Evolutionary conservation across 768 basidiomycete genomes (phyloP).

Genomic region (Coprinopsis sp.): DNA sequence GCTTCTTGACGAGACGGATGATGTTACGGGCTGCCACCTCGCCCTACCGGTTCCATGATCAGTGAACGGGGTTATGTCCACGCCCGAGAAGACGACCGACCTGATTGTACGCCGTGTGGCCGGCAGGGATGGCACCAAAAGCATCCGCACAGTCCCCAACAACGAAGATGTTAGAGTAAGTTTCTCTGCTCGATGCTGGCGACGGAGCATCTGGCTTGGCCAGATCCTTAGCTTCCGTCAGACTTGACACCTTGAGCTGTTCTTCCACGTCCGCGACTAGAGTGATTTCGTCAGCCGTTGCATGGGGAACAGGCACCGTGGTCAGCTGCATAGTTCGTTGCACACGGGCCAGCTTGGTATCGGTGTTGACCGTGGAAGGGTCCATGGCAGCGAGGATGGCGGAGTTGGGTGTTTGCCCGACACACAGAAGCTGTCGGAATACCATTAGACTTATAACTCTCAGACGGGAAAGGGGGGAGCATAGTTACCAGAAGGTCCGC

Average conservation of each 20-base stretch:
- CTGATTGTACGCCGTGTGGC: slow-evolving; percentile 52
- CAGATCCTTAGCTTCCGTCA: slow-evolving; percentile 8
- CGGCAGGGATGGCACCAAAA: slow-evolving; percentile 59
- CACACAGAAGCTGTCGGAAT: slow-evolving; percentile 46
- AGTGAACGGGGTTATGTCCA: neutral
- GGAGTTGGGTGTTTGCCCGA: slow-evolving; percentile 58
- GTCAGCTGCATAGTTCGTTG: slow-evolving; percentile 49
- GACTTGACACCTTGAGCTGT: slow-evolving; percentile 17
- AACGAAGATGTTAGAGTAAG: slow-evolving; percentile 54
- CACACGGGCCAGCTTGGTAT: slow-evolving; percentile 40
- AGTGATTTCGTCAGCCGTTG: neutral
- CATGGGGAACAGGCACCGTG: slow-evolving; percentile 11
- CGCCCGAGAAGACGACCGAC: slow-evolving; percentile 18
- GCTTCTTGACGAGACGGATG: slow-evolving; percentile 35
- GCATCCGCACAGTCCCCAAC: slow-evolving; percentile 62
- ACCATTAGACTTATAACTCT: neutral
- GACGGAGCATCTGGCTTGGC: neutral
- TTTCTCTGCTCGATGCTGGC: slow-evolving; percentile 16
- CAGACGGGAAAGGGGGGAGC: neutral
- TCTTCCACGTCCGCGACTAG: slow-evolving; percentile 18
- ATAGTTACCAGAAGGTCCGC: slow-evolving; percentile 49
- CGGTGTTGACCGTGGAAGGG: slow-evolving; percentile 32
- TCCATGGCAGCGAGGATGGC: slow-evolving; percentile 40
- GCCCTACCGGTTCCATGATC: slow-evolving; percentile 22
- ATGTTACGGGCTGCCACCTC: slow-evolving; percentile 54